Evolutionary conservation across 306 rosid species (phyloP), one percentile per base, ranked within the genome.

Genomic region (Chamaecrista fasciculata): DNA sequence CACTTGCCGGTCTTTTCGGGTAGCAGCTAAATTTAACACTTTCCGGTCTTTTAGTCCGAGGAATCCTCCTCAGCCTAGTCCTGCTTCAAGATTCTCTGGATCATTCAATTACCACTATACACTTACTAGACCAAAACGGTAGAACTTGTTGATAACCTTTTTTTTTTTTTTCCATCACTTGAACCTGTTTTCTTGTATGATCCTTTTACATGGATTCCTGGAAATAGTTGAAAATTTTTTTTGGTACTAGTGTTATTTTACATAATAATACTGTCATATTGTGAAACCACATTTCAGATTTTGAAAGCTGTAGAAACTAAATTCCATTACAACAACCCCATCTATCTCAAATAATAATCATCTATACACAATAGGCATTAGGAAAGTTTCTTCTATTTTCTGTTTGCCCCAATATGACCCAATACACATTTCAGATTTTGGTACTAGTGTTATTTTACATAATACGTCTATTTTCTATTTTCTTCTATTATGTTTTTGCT

Each of bases 11-110:
- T n/a, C n/a, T n/a, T n/a, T n/a, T n/a, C n/a, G n/a, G n/a, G n/a
- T n/a, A 77, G 82, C 76, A 6, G 79, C 88, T 47, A 90, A 79
- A 78, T 75, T 42, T 12, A 84, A 74, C 69, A 49, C 79, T 10
- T 76, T 78, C 69, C 66, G 86, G 1, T 77, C 96, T 6, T 87
- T 76, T 39, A 77, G 59, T 61, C 73, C 87, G 71, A 82, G 91
- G 79, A 87, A 82, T 70, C 84, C 89, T 78, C 69, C 79, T n/a
- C 96, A 72, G 51, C 86, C 70, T 64, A 85, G 95, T 69, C 88
- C 95, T 0, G 75, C 58, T 52, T 46, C 88, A 39, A 87, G 95
- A 75, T 87, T 76, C 80, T 77, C 91, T 34, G 84, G 70, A 36
- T 74, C 83, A 4, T 85, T 71, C 73, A 82, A 64, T 66, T 85